Conservation (phyloP, 1,139 yeast species). For the Blastobotrys persicus region DNA sequence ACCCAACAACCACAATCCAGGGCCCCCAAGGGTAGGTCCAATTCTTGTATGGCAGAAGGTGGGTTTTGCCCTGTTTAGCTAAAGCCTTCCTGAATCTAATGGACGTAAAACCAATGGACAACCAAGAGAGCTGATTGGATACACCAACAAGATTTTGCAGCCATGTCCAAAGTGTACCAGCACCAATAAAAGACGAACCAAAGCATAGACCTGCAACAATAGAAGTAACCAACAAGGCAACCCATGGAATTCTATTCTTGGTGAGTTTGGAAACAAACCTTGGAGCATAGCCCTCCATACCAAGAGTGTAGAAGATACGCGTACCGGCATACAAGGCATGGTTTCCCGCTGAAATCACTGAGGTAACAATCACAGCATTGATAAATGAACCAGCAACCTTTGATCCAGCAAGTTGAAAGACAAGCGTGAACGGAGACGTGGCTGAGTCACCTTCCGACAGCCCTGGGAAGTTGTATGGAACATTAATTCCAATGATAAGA, state of each 20-base stretch:
- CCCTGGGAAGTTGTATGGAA: constrained; percentile 46
- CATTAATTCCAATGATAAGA: constrained; percentile 47
- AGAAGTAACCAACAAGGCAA: constrained; percentile 42
- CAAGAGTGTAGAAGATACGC: constrained; percentile 47
- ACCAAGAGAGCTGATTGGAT: constrained; percentile 56
- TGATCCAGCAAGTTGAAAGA: constrained; percentile 52
- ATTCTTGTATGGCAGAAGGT: constrained; percentile 41
- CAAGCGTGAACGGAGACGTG: constrained; percentile 66
- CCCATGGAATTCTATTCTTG: constrained; percentile 49
- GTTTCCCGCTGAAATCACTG: constrained; percentile 52
- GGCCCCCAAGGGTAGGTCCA: constrained; percentile 66
- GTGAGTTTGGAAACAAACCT: constrained; percentile 45
- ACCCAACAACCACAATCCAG: constrained; percentile 50
- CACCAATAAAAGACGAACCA: constrained; percentile 51
- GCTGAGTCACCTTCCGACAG: constrained; percentile 44
- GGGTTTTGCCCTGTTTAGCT: constrained; percentile 37
- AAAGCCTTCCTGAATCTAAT: constrained; percentile 48
- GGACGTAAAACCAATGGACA: constrained; percentile 49
- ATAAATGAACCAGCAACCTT: constrained; percentile 49
- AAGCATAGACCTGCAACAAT: constrained; percentile 62
- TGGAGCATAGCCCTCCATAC: constrained; percentile 52
- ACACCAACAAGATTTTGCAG: constrained; percentile 64
- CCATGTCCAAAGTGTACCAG: constrained; percentile 60
- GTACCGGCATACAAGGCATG: constrained; percentile 53
- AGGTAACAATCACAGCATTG: constrained; percentile 51